Evolutionary conservation across 306 rosid species (phyloP).

Genomic region (Glycine tomentella): DNA sequence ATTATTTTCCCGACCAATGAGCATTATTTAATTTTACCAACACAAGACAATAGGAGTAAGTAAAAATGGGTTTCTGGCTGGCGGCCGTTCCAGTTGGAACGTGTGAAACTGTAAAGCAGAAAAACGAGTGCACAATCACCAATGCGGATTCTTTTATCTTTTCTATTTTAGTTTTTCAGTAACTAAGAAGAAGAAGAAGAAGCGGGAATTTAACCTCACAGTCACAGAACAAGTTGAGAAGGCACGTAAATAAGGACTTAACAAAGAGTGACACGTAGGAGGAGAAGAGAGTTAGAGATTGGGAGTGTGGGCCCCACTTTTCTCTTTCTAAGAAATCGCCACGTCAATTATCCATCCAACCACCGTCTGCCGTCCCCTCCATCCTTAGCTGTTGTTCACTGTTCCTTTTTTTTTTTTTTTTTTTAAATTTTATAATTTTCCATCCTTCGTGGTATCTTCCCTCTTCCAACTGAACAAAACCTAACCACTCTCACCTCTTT

Average conservation of each 20-base stretch:
- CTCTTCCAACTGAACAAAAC: too few species aligned
- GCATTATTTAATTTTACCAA: too few species aligned
- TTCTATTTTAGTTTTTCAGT: background rate
- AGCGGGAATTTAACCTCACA: too few species aligned
- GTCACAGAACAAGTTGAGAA: background rate
- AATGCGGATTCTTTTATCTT: constrained; percentile 24
- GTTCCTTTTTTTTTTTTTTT: too few species aligned
- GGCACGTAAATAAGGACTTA: too few species aligned
- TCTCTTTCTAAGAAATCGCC: constrained; percentile 57
- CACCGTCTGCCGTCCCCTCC: constrained; percentile 75
- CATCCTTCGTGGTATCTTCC: too few species aligned
- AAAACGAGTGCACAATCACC: constrained; percentile 37
- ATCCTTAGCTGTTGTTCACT: too few species aligned
- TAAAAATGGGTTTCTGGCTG: background rate
- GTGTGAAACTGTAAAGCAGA: constrained; percentile 38
- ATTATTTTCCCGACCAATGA: too few species aligned
- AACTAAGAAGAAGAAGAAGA: too few species aligned
- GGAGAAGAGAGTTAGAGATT: background rate
- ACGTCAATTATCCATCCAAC: constrained; percentile 68
- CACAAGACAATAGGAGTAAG: too few species aligned
- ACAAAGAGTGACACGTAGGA: constrained; percentile 16
- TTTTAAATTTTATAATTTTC: too few species aligned
- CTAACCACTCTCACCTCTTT: background rate
- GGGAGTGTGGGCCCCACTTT: background rate
- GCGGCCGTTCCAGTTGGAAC: background rate